Evolutionary conservation across 192 early-diverging fungal genomes (phyloP).

Genomic region (Coemansia sp.): DNA sequence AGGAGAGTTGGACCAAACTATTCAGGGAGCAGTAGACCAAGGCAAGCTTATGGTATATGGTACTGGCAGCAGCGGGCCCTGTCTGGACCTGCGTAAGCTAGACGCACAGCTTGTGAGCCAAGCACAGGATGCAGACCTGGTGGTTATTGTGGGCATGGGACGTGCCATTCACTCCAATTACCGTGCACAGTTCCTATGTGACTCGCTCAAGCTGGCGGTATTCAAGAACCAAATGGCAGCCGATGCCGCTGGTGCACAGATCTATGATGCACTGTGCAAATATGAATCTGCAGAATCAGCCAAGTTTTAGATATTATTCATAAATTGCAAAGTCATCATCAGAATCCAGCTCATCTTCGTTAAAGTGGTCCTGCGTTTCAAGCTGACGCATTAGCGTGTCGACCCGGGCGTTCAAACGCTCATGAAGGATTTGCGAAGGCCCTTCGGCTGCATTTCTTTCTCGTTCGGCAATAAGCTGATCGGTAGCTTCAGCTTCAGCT

Average conservation of each 20-base stretch:
- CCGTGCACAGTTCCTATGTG: constrained; percentile 63
- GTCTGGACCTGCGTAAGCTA: constrained; percentile 66
- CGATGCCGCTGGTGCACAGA: constrained; percentile 60
- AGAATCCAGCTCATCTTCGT: neutral
- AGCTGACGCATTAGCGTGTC: constrained; percentile 36
- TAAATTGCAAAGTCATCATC: constrained; percentile 33
- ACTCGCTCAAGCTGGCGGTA: constrained; percentile 74
- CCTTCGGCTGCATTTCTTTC: constrained; percentile 10
- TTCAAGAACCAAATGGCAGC: constrained; percentile 77
- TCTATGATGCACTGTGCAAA: constrained; percentile 66
- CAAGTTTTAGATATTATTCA: constrained; percentile 11
- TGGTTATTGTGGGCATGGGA: constrained; percentile 76
- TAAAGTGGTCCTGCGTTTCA: constrained; percentile 6
- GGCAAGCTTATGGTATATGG: constrained; percentile 57
- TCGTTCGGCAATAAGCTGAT: constrained; percentile 17
- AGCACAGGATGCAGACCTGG: constrained; percentile 62
- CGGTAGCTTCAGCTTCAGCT: constrained; percentile 4
- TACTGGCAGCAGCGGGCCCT: constrained; percentile 70
- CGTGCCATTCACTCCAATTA: constrained; percentile 83
- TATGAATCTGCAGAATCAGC: constrained; percentile 4
- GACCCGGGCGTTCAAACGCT: constrained; percentile 26
- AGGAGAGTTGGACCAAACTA: constrained; percentile 38
- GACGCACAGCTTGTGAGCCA: constrained; percentile 58
- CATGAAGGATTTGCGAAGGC: constrained; percentile 19
- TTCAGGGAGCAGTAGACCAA: constrained; percentile 28